Evolutionary conservation across 2,329 filamentous ascomycete species (phyloP).

Genomic region (Xylaria sp.): DNA sequence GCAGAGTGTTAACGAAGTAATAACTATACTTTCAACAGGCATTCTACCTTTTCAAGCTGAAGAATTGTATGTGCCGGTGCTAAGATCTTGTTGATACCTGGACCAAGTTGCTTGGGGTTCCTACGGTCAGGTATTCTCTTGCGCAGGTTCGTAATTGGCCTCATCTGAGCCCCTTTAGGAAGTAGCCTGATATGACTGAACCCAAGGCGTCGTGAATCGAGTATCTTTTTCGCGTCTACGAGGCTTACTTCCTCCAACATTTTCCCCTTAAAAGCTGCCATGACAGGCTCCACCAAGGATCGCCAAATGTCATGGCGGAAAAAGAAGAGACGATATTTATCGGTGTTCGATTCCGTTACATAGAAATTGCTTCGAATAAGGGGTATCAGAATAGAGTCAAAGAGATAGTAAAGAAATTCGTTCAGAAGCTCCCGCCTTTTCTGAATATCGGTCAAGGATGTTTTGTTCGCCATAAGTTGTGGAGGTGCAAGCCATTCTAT

Average conservation of each 20-base stretch:
- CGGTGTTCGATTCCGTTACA: slow-evolving; percentile 86
- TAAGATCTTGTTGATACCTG: slow-evolving; percentile 66
- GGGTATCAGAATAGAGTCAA: slow-evolving; percentile 91
- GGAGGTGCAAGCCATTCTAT: slow-evolving; percentile 78
- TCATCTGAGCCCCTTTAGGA: slow-evolving; percentile 79
- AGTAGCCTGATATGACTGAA: slow-evolving; percentile 83
- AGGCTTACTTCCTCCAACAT: slow-evolving; percentile 83
- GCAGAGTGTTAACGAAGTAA: slow-evolving; percentile 28
- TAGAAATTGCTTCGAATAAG: slow-evolving; percentile 90
- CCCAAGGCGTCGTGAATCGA: slow-evolving; percentile 73
- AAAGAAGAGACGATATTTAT: slow-evolving; percentile 87
- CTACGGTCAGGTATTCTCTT: slow-evolving; percentile 64
- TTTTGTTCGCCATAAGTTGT: slow-evolving; percentile 59
- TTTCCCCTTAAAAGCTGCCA: slow-evolving; percentile 70
- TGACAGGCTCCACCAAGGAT: slow-evolving; percentile 75
- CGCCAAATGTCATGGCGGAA: slow-evolving; percentile 96
- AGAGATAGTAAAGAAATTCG: slow-evolving; percentile 91
- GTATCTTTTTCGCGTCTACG: slow-evolving; percentile 63
- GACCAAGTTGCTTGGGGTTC: slow-evolving; percentile 52
- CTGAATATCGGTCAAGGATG: slow-evolving; percentile 74
- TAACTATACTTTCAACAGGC: neutral
- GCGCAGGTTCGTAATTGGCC: slow-evolving; percentile 88
- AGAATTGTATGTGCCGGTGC: slow-evolving; percentile 80
- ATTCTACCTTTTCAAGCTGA: slow-evolving; percentile 76
- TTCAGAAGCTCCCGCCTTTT: slow-evolving; percentile 83